These are phyloP conservation scores for Vitis vinifera DNA, from an alignment of 164 flowering plant species.

Conservation along the genomic window DNA sequence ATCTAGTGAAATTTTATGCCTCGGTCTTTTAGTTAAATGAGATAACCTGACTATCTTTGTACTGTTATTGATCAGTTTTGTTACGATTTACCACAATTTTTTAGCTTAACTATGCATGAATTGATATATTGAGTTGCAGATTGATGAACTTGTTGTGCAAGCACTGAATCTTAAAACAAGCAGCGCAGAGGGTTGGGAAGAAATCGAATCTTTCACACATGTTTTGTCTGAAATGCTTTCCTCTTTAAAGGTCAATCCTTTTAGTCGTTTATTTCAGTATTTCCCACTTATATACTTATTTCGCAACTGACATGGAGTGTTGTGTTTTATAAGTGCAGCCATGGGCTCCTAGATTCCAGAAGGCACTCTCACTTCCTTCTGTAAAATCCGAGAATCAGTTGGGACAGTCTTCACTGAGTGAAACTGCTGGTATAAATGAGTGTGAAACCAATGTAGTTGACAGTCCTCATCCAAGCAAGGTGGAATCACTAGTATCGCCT, in stretches of 20 bases:
- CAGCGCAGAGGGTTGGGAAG: conserved; percentile 43
- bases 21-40: too few relatives aligned
- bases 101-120: background rate
- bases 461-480: conserved; percentile 40
- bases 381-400: conserved; percentile 25
- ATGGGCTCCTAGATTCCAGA: conserved; percentile 72
- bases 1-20: too few relatives aligned
- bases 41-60: too few relatives aligned
- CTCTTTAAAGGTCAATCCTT: conserved; percentile 60
- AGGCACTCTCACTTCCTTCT: conserved; percentile 34
- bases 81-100: too few relatives aligned
- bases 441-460: conserved; percentile 20
- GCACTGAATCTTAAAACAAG: conserved; percentile 41
- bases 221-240: conserved; percentile 61
- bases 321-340: conserved; percentile 41
- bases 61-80: background rate
- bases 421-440: conserved; percentile 22
- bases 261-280: background rate
- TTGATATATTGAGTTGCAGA: conserved; percentile 25
- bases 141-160: conserved; percentile 81
- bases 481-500: conserved; percentile 63
- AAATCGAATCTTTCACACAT: conserved; percentile 66
- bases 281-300: background rate
- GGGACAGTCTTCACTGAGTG: conserved; percentile 16
- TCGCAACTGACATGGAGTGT: conserved; percentile 7